phyloP scores from a whole-genome alignment of 2,329 filamentous ascomycete species.

The Claviceps capensis region DNA sequence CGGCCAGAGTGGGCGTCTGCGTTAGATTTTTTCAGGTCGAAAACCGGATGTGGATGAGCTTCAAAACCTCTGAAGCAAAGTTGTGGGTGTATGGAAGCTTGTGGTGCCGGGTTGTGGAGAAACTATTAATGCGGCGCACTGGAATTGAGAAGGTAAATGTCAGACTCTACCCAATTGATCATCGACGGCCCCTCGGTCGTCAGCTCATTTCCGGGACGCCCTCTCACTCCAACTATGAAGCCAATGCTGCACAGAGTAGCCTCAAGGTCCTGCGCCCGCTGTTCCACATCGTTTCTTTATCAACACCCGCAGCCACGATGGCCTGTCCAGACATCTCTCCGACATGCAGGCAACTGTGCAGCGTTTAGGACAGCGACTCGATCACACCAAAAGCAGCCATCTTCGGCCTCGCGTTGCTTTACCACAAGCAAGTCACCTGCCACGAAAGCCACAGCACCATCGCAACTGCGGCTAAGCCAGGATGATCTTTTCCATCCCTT shows the following conservation, averaged over 20 bases:
- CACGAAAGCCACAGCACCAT: constrained; percentile 16
- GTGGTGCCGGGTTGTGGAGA: constrained; percentile 15
- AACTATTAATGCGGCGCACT: constrained; percentile 23
- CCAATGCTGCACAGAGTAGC: constrained; percentile 26
- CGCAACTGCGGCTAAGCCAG: constrained; percentile 36
- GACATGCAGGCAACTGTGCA: constrained; percentile 12
- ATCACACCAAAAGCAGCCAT: constrained; percentile 6
- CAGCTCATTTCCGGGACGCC: neutral
- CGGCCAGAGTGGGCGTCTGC: constrained; percentile 13
- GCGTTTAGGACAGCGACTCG: constrained; percentile 8
- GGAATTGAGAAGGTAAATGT: constrained; percentile 15
- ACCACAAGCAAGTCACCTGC: constrained; percentile 15
- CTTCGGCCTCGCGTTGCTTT: constrained; percentile 15
- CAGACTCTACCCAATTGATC: neutral
- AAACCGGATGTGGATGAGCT: constrained; percentile 12
- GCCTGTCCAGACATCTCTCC: constrained; percentile 13
- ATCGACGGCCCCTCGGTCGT: neutral
- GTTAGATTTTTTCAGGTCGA: constrained; percentile 3
- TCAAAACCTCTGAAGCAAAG: constrained; percentile 17
- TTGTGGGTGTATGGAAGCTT: neutral
- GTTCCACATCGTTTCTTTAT: constrained; percentile 20
- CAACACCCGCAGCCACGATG: constrained; percentile 15
- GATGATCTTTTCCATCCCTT: constrained; percentile 92
- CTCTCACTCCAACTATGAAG: constrained; percentile 19
- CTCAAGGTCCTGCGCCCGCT: constrained; percentile 26